These are phyloP conservation scores for Sphagnum magellanicum DNA, from an alignment of 228 moss, liverwort and hornwort genomes.

Conservation along the genomic window DNA sequence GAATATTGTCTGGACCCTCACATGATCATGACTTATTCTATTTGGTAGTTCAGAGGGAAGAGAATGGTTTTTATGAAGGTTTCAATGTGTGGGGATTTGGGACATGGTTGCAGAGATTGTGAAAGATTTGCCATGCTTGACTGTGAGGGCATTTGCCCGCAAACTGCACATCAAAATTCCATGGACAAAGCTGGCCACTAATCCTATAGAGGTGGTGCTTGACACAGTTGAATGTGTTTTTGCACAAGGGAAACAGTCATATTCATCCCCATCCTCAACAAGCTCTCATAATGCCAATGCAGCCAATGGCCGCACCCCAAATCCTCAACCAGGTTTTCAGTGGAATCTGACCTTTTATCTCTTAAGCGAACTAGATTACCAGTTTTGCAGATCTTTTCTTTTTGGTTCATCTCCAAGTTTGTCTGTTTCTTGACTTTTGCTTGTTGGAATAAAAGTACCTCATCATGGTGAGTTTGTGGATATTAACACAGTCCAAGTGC, in stretches of 20 bases:
- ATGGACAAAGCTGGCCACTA: slow-evolving; percentile 17
- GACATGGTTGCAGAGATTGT: slow-evolving; percentile 16
- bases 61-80: no score
- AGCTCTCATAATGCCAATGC: neutral
- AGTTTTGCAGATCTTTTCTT: no score
- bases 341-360: no score
- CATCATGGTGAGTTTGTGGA: no score
- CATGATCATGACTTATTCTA: no score
- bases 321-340: neutral
- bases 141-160: slow-evolving; percentile 17
- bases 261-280: neutral
- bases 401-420: no score
- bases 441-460: no score
- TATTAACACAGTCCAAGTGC: no score
- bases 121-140: slow-evolving; percentile 17
- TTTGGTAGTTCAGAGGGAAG: no score
- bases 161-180: slow-evolving; percentile 14
- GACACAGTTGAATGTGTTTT: slow-evolving; percentile 19
- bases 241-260: slow-evolving; percentile 5
- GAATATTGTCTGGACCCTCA: no score
- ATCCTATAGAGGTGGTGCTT: slow-evolving; percentile 17
- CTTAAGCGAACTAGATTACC: no score
- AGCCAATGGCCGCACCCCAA: neutral
- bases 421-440: no score
- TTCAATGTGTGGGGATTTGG: neutral